A percentile compares a stretch with the other conserved stretches of the same genome.
These are phyloP conservation scores for Pholiota microspora DNA, from an alignment of 768 basidiomycete genomes.

Conservation along the genomic window DNA sequence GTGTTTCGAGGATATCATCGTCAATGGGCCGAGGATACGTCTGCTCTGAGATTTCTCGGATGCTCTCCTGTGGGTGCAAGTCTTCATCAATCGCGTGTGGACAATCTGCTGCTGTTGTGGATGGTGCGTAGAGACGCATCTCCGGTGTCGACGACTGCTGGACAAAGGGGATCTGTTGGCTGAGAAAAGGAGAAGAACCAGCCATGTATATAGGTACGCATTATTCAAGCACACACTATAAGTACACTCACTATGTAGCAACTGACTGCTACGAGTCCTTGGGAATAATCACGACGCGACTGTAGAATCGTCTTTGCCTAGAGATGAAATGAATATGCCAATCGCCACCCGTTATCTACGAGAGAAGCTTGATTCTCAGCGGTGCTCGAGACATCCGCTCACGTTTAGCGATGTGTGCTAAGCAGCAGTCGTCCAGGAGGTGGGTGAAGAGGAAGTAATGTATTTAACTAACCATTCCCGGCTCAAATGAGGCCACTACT, in stretches of 20 bases:
- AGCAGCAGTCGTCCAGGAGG: conserved; percentile 3
- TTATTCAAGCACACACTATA: background rate
- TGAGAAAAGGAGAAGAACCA: background rate
- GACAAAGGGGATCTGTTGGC: background rate
- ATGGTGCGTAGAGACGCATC: background rate
- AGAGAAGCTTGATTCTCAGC: background rate
- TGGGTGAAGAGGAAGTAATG: background rate
- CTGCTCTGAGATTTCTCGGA: background rate
- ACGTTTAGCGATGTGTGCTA: background rate
- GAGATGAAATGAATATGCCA: background rate
- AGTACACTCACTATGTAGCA: background rate
- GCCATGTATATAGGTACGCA: background rate
- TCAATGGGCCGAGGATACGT: background rate
- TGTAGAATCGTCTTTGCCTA: background rate
- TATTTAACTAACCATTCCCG: background rate
- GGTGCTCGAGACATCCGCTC: background rate
- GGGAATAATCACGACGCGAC: background rate
- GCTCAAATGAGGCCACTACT: conserved; percentile 2
- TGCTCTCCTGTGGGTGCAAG: background rate
- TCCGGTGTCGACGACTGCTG: background rate
- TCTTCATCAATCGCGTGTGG: background rate
- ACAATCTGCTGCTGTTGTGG: background rate
- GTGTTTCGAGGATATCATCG: background rate
- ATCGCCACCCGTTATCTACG: background rate
- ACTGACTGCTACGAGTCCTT: background rate